phyloP scores from a whole-genome alignment of 2,329 filamentous ascomycete species.

The Aureobasidium melanogenum region DNA sequence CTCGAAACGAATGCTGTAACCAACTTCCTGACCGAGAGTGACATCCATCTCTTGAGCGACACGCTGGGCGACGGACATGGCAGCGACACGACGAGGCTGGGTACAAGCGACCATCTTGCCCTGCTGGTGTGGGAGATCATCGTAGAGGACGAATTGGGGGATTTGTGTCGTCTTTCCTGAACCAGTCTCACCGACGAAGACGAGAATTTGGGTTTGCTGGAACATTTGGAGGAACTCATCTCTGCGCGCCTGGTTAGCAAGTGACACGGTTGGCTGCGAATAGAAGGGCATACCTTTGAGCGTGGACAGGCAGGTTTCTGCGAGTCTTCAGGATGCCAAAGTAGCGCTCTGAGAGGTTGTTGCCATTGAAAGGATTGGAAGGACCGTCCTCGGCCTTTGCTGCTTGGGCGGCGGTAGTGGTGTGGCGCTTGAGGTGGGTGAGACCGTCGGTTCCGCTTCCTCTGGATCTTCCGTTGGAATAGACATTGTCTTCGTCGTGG shows the following conservation, averaged over 20 bases:
- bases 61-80: constrained; percentile 97
- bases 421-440: constrained; percentile 62
- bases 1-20: constrained; percentile 98
- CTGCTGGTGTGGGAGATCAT: constrained; percentile 80
- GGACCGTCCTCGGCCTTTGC: constrained; percentile 68
- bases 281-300: constrained; percentile 56
- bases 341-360: constrained; percentile 71
- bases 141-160: constrained; percentile 94
- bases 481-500: constrained; percentile 32
- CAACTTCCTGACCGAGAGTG: constrained; percentile 83
- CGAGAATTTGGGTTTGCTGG: constrained; percentile 88
- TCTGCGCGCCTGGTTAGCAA: constrained; percentile 32
- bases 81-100: constrained; percentile 92
- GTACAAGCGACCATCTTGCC: constrained; percentile 94
- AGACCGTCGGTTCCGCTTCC: constrained; percentile 31
- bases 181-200: constrained; percentile 98
- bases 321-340: constrained; percentile 80
- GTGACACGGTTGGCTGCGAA: too few species aligned
- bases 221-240: constrained; percentile 91
- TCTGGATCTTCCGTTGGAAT: constrained; percentile 25
- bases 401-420: constrained; percentile 70
- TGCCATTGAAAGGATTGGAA: constrained; percentile 75
- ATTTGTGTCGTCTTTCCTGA: constrained; percentile 99
- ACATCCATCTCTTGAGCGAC: constrained; percentile 97
- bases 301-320: constrained; percentile 80